Evolutionary conservation across 805 yeast species (phyloP).

Genomic region (Ogataea zsoltii): DNA sequence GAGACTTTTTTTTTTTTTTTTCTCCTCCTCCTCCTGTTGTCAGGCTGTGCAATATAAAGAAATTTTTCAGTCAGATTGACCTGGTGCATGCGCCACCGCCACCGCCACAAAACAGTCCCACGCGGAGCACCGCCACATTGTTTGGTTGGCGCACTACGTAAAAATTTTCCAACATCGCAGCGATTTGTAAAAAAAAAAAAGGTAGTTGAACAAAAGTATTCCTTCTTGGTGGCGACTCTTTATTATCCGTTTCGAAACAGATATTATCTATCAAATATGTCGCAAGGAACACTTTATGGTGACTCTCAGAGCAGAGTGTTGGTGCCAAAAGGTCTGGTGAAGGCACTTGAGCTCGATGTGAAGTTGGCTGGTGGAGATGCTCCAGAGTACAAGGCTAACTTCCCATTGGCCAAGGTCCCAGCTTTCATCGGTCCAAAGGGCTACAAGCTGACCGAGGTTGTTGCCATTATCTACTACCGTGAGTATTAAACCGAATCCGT

Average conservation of each 20-base stretch:
- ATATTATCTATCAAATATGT: slow-evolving; percentile 25
- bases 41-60: background rate
- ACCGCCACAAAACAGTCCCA: slow-evolving; percentile 1
- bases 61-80: too few species aligned
- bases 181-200: background rate
- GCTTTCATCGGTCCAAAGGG: slow-evolving; percentile 72
- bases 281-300: slow-evolving; percentile 38
- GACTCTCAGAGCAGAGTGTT: slow-evolving; percentile 33
- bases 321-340: slow-evolving; percentile 46
- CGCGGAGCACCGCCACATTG: background rate
- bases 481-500: slow-evolving; percentile 20
- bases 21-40: too few species aligned
- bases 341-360: slow-evolving; percentile 61
- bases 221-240: background rate
- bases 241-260: background rate
- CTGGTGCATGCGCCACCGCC: background rate
- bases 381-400: slow-evolving; percentile 45
- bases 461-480: slow-evolving; percentile 62
- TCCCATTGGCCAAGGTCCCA: slow-evolving; percentile 70
- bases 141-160: slow-evolving; percentile 2
- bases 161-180: background rate
- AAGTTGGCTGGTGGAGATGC: slow-evolving; percentile 24
- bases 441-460: slow-evolving; percentile 65
- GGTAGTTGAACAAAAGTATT: background rate
- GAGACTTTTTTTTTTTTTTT: too few species aligned